Percentiles rank a stretch among this genome's conserved stretches.
phyloP scores from a whole-genome alignment of 352 stramenopile species.

The Porosira glacialis region DNA sequence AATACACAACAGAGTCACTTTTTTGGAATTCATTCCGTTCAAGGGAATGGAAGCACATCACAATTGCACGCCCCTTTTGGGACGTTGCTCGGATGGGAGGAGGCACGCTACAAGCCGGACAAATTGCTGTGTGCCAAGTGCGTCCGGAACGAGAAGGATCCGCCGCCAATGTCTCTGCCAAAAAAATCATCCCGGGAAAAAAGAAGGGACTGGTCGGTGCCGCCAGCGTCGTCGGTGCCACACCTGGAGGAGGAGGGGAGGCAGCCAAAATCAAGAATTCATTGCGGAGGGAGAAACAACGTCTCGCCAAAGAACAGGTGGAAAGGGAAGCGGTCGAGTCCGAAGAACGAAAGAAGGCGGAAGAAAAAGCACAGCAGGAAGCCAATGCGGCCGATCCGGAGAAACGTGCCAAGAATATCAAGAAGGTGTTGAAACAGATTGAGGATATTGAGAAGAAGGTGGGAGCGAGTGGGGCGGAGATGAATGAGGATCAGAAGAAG shows the following conservation, averaged over 20 bases:
- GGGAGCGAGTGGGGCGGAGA: conserved; percentile 43
- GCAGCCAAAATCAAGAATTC: no score
- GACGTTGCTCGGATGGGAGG: no score
- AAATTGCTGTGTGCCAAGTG: conserved; percentile 65
- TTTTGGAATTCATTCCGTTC: no score
- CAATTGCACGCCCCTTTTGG: no score
- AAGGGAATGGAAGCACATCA: no score
- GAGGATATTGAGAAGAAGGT: conserved; percentile 83
- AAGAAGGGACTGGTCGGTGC: conserved; percentile 22
- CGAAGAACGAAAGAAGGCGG: conserved; percentile 50
- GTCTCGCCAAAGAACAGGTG: conserved; percentile 63
- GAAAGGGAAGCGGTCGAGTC: conserved; percentile 47
- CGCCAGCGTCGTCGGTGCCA: conserved; percentile 29
- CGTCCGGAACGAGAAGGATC: conserved; percentile 78
- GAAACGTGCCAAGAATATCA: conserved; percentile 78
- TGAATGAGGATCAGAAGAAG: conserved; percentile 79
- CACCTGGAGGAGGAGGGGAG: conserved; percentile 72
- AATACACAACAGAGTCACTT: no score
- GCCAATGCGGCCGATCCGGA: conserved; percentile 57
- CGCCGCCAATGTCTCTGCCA: conserved; percentile 14
- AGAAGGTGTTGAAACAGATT: conserved; percentile 84
- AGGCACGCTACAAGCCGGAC: conserved; percentile 63
- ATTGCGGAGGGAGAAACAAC: conserved; percentile 66
- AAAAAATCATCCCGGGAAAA: conserved; percentile 58
- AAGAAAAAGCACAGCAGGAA: conserved; percentile 46